phyloP scores from a whole-genome alignment of 805 yeast genomes.

The Kazachstania taianensis region DNA sequence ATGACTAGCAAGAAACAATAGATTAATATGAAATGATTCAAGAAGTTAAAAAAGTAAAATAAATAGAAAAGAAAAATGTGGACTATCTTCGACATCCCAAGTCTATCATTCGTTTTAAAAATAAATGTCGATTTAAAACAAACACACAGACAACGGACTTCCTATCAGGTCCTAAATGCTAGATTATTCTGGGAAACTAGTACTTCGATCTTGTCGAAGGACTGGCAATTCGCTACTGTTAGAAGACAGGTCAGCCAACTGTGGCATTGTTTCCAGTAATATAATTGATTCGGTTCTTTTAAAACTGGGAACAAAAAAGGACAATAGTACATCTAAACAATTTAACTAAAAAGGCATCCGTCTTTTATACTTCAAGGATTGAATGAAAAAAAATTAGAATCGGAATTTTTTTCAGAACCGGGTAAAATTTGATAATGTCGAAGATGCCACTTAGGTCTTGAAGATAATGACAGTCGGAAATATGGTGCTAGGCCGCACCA shows the following conservation, averaged over 20 bases:
- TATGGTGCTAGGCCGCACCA: no score
- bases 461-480: no score
- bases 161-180: slow-evolving; percentile 27
- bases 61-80: slow-evolving; percentile 21
- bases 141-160: slow-evolving; percentile 31
- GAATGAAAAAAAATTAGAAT: no score
- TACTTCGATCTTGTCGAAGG: slow-evolving; percentile 26
- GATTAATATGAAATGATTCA: background rate
- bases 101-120: slow-evolving; percentile 25
- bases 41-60: background rate
- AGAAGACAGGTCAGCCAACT: slow-evolving; percentile 29
- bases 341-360: no score
- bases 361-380: no score
- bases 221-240: slow-evolving; percentile 33
- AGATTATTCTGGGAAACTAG: slow-evolving; percentile 30
- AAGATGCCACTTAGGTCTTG: no score
- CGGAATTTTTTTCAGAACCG: no score
- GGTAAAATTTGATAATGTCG: no score
- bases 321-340: no score
- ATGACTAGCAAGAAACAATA: no score
- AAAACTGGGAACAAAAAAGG: slow-evolving; percentile 7
- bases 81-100: slow-evolving; percentile 33
- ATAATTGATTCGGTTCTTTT: slow-evolving; percentile 28
- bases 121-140: no score
- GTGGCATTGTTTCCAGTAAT: slow-evolving; percentile 32